phyloP scores from a whole-genome alignment of 441 rosid genomes.

The Pelargonium myrrhifolium region DNA sequence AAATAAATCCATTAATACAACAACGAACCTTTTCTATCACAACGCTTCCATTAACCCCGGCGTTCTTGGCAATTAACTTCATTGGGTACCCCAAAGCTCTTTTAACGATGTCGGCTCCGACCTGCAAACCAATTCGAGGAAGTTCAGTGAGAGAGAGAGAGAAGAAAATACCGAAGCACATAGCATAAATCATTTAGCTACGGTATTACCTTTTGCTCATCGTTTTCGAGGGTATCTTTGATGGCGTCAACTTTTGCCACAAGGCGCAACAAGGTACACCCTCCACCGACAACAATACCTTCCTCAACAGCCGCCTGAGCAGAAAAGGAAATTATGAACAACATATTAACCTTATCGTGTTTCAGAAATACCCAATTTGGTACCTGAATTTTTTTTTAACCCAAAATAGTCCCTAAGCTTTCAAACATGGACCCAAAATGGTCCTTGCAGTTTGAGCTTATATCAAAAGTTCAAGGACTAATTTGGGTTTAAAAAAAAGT shows the following conservation, averaged over 20 bases:
- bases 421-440: too few species aligned
- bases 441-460: too few species aligned
- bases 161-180: too few species aligned
- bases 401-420: too few species aligned
- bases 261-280: conserved; percentile 76
- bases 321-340: too few species aligned
- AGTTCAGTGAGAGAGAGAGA: not conserved
- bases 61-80: conserved; percentile 85
- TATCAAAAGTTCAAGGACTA: too few species aligned
- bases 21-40: conserved; percentile 6
- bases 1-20: too few species aligned
- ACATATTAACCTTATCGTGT: too few species aligned
- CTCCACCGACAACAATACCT: conserved; percentile 96
- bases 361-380: too few species aligned
- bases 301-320: conserved; percentile 78
- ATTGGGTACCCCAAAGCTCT: conserved; percentile 82
- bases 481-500: too few species aligned
- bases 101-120: conserved; percentile 86
- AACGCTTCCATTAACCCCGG: conserved; percentile 52
- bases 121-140: conserved; percentile 32
- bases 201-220: conserved; percentile 64
- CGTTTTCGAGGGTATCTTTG: conserved; percentile 56
- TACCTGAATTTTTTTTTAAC: too few species aligned
- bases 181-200: conserved; percentile 1
- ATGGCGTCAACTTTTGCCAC: conserved; percentile 79